Percentiles rank a stretch among this genome's conserved stretches.
These are phyloP conservation scores for Malus hybrid DNA, from an alignment of 331 rosid species.

Conservation along the genomic window DNA sequence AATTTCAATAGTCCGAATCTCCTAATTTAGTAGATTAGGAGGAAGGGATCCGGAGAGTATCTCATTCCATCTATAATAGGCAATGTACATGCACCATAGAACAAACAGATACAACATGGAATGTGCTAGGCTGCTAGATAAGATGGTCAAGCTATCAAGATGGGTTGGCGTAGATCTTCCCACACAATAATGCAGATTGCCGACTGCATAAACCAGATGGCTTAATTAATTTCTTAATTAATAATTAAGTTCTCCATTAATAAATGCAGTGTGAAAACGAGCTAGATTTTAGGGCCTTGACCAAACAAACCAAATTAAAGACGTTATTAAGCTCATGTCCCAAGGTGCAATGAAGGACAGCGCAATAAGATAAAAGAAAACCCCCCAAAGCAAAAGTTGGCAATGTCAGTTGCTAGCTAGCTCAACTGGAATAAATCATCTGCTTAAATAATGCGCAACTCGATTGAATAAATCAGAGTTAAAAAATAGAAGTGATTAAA, in stretches of 20 bases:
- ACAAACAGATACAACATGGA: not conserved
- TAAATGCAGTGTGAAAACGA: slow-evolving; percentile 26
- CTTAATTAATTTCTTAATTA: slow-evolving; percentile 10
- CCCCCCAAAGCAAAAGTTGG: slow-evolving; percentile 52
- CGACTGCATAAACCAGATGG: slow-evolving; percentile 24
- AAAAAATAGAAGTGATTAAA: not conserved
- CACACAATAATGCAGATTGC: slow-evolving; percentile 25
- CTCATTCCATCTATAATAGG: not conserved
- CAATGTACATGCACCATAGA: not conserved
- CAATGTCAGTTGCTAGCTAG: slow-evolving; percentile 57
- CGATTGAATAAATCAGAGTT: slow-evolving; percentile 14
- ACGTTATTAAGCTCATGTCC: slow-evolving; percentile 43
- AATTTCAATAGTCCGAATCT: too few relatives aligned
- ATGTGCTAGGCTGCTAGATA: slow-evolving; percentile 18
- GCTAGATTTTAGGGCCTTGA: slow-evolving; percentile 62
- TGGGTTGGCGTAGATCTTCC: slow-evolving; percentile 12
- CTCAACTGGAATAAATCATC: slow-evolving; percentile 42
- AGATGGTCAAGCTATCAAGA: slow-evolving; percentile 28
- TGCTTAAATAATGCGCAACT: slow-evolving; percentile 11
- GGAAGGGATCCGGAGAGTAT: too few relatives aligned
- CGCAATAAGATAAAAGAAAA: slow-evolving; percentile 41
- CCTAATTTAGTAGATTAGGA: too few relatives aligned
- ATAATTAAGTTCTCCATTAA: not conserved
- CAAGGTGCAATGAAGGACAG: slow-evolving; percentile 51
- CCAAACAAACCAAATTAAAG: slow-evolving; percentile 45